phyloP scores from a whole-genome alignment of 164 flowering plant genomes.

The Akebia trifoliata region DNA sequence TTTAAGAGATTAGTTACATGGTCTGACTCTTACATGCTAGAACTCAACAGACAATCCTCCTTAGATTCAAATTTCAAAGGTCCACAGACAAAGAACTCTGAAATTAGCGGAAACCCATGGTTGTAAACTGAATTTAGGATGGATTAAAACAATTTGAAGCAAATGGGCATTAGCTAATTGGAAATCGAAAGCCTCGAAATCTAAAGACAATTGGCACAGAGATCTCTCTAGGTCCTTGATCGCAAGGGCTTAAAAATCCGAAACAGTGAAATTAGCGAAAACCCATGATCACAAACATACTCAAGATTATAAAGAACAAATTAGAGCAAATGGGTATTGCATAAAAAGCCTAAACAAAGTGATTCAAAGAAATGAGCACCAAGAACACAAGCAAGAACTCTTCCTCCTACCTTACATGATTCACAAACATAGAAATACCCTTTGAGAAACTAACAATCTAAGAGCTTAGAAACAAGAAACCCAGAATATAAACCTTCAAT shows the following conservation, averaged over 20 bases:
- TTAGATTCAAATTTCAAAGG: neutral
- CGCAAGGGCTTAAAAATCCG: neutral
- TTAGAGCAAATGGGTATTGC: slow-evolving; percentile 31
- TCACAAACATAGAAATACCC: slow-evolving; percentile 15
- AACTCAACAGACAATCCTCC: slow-evolving; percentile 1
- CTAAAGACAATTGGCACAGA: slow-evolving; percentile 3
- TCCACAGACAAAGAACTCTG: neutral
- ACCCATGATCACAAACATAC: slow-evolving; percentile 28
- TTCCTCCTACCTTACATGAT: slow-evolving; percentile 33
- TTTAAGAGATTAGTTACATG: slow-evolving; percentile 31
- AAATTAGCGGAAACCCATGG: slow-evolving; percentile 18
- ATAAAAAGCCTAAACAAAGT: neutral
- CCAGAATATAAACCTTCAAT: slow-evolving; percentile 10
- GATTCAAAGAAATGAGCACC: neutral
- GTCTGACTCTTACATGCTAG: slow-evolving; percentile 9
- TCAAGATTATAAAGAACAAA: slow-evolving; percentile 16
- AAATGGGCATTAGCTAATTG: slow-evolving; percentile 11
- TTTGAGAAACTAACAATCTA: slow-evolving; percentile 8
- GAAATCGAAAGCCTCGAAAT: slow-evolving; percentile 9
- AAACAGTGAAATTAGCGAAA: slow-evolving; percentile 32
- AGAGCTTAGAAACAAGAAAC: slow-evolving; percentile 4
- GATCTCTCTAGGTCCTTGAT: neutral
- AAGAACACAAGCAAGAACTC: neutral
- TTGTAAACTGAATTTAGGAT: slow-evolving; percentile 12
- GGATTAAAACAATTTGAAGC: slow-evolving; percentile 5